A percentile compares a stretch with the other conserved stretches of the same genome.
phyloP scores from a whole-genome alignment of 2,329 filamentous ascomycete genomes.

The Emericellopsis atlantica region DNA sequence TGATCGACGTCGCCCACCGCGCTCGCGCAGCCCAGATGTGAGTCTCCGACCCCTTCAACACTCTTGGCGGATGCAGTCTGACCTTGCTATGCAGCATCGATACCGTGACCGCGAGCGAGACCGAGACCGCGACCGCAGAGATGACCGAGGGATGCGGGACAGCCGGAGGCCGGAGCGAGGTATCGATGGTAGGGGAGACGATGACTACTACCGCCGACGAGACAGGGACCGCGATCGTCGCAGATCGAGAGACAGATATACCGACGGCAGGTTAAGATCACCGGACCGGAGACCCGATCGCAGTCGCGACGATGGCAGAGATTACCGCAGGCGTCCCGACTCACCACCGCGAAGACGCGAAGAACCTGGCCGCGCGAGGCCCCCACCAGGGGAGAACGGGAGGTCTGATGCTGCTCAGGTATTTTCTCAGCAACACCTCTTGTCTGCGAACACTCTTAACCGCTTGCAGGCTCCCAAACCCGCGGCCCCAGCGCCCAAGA shows the following conservation, averaged over 20 bases:
- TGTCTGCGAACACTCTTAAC: slow-evolving; percentile 9
- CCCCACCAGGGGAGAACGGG: slow-evolving; percentile 32
- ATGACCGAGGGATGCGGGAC: slow-evolving; percentile 58
- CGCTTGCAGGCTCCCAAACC: slow-evolving; percentile 36
- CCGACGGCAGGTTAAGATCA: slow-evolving; percentile 36
- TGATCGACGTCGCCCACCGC: slow-evolving; percentile 37
- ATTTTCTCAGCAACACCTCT: slow-evolving; percentile 15
- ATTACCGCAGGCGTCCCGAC: slow-evolving; percentile 60
- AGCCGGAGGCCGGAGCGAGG: slow-evolving; percentile 53
- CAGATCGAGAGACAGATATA: slow-evolving; percentile 48
- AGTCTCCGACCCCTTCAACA: slow-evolving; percentile 17
- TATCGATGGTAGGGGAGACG: slow-evolving; percentile 47
- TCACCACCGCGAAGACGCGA: slow-evolving; percentile 55
- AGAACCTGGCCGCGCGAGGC: slow-evolving; percentile 43
- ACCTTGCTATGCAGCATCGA: slow-evolving; percentile 37
- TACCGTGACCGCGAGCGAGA: slow-evolving; percentile 39
- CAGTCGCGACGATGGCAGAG: slow-evolving; percentile 50
- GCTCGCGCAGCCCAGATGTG: slow-evolving; percentile 53
- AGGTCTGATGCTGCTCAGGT: slow-evolving; percentile 44
- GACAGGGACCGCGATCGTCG: slow-evolving; percentile 49
- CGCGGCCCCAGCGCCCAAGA: slow-evolving; percentile 32
- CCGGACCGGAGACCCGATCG: slow-evolving; percentile 45
- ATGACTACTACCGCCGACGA: slow-evolving; percentile 51
- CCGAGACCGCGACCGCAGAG: slow-evolving; percentile 47
- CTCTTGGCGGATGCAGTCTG: slow-evolving; percentile 18